phyloP scores from a whole-genome alignment of 2,329 filamentous ascomycete genomes.

The Xenoacremonium recifei region DNA sequence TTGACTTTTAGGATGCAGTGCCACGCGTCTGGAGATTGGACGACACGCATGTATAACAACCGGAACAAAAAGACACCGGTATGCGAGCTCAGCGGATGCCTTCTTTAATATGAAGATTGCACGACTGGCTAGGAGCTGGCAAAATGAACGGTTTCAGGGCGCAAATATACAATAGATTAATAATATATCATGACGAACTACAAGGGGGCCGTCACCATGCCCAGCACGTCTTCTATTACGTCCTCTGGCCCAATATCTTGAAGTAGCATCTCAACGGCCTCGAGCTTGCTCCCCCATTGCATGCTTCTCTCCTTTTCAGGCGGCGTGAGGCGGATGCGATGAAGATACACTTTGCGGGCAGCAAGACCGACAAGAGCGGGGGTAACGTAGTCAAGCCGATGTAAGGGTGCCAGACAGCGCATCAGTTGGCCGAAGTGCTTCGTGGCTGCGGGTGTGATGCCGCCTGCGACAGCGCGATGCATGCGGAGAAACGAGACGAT shows the following conservation, averaged over 20 bases:
- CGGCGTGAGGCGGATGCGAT: slow-evolving; percentile 71
- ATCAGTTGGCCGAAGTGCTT: slow-evolving; percentile 70
- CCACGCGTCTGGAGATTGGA: no score
- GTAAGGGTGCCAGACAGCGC: slow-evolving; percentile 75
- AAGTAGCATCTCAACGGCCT: slow-evolving; percentile 66
- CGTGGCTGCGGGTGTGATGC: slow-evolving; percentile 76
- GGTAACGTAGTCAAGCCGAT: slow-evolving; percentile 76
- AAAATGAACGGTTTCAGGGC: slow-evolving; percentile 17
- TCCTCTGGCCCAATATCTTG: slow-evolving; percentile 60
- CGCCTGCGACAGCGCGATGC: slow-evolving; percentile 78
- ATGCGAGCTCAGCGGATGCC: no score
- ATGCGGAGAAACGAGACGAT: slow-evolving; percentile 83
- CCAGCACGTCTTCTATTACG: slow-evolving; percentile 64
- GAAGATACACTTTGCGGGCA: slow-evolving; percentile 81
- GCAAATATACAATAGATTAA: slow-evolving; percentile 28
- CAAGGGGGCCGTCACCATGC: slow-evolving; percentile 52
- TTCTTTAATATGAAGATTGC: no score
- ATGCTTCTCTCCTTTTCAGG: slow-evolving; percentile 79
- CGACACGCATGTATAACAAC: slow-evolving; percentile 20
- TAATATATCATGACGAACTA: slow-evolving; percentile 25
- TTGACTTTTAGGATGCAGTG: no score
- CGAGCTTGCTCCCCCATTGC: slow-evolving; percentile 84
- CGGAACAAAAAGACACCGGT: slow-evolving; percentile 11
- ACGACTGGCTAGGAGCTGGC: no score
- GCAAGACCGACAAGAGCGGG: slow-evolving; percentile 83